Evolutionary conservation across 2,329 filamentous ascomycete genomes (phyloP), one percentile per base, ranked within the genome.

Genomic region (Aureobasidium subglaciale): DNA sequence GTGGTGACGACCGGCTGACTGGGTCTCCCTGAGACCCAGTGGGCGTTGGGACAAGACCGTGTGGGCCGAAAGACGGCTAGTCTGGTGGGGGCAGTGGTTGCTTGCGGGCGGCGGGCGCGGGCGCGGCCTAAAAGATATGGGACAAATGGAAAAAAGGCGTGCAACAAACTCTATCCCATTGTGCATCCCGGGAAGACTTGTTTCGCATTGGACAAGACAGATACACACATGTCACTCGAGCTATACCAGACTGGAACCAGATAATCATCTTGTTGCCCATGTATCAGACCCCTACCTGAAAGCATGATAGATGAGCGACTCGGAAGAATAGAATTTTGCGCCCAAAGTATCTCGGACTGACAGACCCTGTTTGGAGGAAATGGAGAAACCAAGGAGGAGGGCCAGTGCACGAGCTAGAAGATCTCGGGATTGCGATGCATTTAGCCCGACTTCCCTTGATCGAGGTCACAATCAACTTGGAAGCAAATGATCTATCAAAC

Each of bases 341-440:
- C n/a, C n/a, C n/a, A n/a, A 35, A 7, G 11, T 34, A 24, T 29
- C 30, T 35, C 37, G n/a, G 43, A 34, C 15, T 13, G 11, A 20
- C 18, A 30, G 46, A 50, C 46, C 46, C 46, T 50, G 45, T 50
- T 48, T 48, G 42, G 42, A 24, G 43, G 25, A 7, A 24, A 32
- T 32, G 43, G 43, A 35, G 22, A 10, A n/a, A n/a, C n/a, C n/a
- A n/a, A n/a, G n/a, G n/a, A n/a, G n/a, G 32, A 16, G 9, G 11
- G 46, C 24, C 34, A 20, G 46, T 38, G 46, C 46, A 18, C 30
- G n/a, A 37, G 9, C 20, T 20, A 13, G 24, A 35, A 38, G n/a
- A 35, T 18, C 24, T 50, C 22, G 22, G 32, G 13, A 38, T 40
- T 40, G 32, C 45, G 30, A 22, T 46, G 43, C 16, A 24, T 50